Conservation (phyloP, 2,329 filamentous ascomycete genomes). For the Neopestalotiopsis clavispora region DNA sequence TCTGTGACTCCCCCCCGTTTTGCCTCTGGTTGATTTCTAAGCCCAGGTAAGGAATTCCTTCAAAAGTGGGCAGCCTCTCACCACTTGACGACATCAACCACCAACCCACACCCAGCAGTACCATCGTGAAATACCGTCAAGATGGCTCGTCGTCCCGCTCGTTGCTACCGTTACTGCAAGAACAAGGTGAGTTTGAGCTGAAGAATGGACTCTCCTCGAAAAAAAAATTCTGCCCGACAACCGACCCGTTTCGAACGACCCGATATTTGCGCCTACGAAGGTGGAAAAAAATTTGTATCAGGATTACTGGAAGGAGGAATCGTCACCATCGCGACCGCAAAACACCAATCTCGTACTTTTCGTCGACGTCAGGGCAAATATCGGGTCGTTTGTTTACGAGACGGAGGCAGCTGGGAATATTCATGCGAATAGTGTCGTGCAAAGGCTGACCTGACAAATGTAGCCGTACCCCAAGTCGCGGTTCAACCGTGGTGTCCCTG, state of each 20-base stretch:
- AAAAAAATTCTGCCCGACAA: not conserved
- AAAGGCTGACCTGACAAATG: conserved; percentile 41
- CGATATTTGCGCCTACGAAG: conserved; percentile 1
- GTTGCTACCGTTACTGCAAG: conserved; percentile 99
- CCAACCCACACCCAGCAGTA: conserved; percentile 44
- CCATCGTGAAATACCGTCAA: conserved; percentile 69
- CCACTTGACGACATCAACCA: conserved; percentile 36
- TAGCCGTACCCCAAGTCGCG: conserved; percentile 99
- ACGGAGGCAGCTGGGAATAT: not conserved
- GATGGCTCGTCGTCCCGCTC: conserved; percentile 99
- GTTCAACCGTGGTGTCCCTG: conserved; percentile 99
- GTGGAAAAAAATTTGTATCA: not conserved
- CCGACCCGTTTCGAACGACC: not conserved
- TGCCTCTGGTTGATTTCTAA: conserved; percentile 55
- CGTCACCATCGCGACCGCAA: not conserved
- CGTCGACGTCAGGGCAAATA: not conserved
- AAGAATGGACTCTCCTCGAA: not conserved
- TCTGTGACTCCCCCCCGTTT: conserved; percentile 13
- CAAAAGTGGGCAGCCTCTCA: conserved; percentile 37
- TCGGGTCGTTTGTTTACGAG: not conserved
- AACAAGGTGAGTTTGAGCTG: conserved; percentile 80
- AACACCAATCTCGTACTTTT: not conserved
- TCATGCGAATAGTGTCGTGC: not conserved
- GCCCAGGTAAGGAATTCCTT: conserved; percentile 40
- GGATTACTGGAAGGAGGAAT: not conserved